Evolutionary conservation across 306 rosid genomes (phyloP).

Genomic region (Abrus pulchellus): DNA sequence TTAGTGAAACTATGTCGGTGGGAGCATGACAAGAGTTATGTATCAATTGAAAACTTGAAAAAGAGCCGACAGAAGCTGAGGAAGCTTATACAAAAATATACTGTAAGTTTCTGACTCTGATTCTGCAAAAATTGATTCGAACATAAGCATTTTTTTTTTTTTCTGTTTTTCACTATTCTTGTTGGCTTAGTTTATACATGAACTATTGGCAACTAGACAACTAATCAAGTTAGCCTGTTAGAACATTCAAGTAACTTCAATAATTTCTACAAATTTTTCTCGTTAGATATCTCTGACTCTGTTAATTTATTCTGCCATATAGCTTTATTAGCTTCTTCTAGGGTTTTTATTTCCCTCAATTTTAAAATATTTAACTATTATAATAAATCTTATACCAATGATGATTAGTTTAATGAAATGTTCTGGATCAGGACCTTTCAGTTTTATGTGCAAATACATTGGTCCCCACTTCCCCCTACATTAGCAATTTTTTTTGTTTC

Average conservation of each 20-base stretch:
- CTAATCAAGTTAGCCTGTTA: neutral
- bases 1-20: constrained; percentile 75
- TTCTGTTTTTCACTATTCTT: neutral
- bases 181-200: neutral
- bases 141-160: neutral
- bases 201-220: neutral
- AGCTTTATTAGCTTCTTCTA: neutral
- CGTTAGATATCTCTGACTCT: neutral
- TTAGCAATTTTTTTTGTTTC: neutral
- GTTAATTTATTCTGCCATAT: neutral
- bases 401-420: neutral
- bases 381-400: neutral
- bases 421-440: constrained; percentile 7
- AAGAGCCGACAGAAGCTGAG: constrained; percentile 77
- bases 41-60: constrained; percentile 69
- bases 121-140: constrained; percentile 6
- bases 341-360: neutral
- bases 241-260: neutral
- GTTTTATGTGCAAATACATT: neutral
- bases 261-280: neutral
- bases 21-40: constrained; percentile 69
- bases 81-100: constrained; percentile 82
- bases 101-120: constrained; percentile 60
- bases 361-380: neutral
- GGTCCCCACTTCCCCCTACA: neutral